A percentile compares a stretch with the other conserved stretches of the same genome.
Conservation (phyloP, 345 rosid species). For the Rubroshorea leprosula region DNA sequence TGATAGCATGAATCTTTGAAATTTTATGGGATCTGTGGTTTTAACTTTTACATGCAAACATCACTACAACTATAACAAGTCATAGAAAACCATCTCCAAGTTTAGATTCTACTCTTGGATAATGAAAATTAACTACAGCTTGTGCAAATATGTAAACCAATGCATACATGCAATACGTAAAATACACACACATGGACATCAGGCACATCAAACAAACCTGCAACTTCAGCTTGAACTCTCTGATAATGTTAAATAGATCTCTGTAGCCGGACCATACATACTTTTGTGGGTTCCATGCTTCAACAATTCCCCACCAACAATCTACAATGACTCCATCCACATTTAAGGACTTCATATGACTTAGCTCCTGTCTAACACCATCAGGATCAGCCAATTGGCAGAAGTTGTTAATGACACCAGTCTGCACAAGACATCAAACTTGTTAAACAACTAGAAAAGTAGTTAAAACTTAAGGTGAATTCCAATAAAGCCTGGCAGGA, state of each 20-base stretch:
- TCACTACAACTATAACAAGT: too few relatives aligned
- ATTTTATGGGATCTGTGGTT: too few relatives aligned
- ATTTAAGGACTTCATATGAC: conserved; percentile 63
- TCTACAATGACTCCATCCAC: conserved; percentile 77
- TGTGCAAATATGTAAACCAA: too few relatives aligned
- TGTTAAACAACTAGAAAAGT: conserved; percentile 12
- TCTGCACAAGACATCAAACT: conserved; percentile 37
- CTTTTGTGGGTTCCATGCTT: conserved; percentile 89
- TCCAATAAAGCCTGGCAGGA: conserved; percentile 1
- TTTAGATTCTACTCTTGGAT: conserved; percentile 2
- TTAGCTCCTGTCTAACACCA: conserved; percentile 63
- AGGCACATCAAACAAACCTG: conserved; percentile 39
- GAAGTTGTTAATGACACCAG: conserved; percentile 58
- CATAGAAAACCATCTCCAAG: neutral
- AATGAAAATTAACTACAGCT: neutral
- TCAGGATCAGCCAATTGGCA: conserved; percentile 77
- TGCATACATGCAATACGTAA: neutral
- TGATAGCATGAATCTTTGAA: too few relatives aligned
- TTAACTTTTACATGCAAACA: too few relatives aligned
- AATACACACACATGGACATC: too few relatives aligned
- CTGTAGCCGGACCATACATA: conserved; percentile 93
- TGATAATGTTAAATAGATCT: conserved; percentile 66
- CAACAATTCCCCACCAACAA: conserved; percentile 99
- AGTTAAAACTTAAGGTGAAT: conserved; percentile 2
- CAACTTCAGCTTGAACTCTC: conserved; percentile 75